Evolutionary conservation across 495 filamentous ascomycete species (phyloP).

Genomic region (Lepraria neglecta): DNA sequence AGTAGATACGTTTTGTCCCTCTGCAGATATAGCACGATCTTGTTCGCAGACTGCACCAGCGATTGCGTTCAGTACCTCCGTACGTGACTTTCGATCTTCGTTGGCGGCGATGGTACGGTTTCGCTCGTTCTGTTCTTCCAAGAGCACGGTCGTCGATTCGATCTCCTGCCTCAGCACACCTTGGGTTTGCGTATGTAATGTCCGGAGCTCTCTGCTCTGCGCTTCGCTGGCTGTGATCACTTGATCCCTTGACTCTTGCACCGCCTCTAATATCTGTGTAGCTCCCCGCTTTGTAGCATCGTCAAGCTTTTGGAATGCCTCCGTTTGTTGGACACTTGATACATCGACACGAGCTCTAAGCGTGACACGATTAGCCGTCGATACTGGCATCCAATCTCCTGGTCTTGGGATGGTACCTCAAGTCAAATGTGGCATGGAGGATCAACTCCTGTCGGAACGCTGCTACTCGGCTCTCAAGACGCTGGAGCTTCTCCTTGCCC

Average conservation of each 20-base stretch:
- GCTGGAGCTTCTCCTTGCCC: conserved; percentile 1
- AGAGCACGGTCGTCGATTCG: not conserved
- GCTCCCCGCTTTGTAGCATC: not conserved
- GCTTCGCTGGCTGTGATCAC: not conserved
- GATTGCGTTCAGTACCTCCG: not conserved
- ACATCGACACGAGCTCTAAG: not conserved
- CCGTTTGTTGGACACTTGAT: not conserved
- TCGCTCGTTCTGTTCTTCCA: not conserved
- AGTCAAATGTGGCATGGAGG: not conserved
- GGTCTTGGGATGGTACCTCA: not conserved
- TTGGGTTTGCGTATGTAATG: not conserved
- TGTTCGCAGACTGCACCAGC: not conserved
- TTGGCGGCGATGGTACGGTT: not conserved
- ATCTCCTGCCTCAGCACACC: not conserved
- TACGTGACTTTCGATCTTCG: not conserved
- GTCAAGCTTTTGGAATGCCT: conserved; percentile 5
- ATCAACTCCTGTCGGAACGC: conserved; percentile 3
- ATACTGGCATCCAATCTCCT: not conserved
- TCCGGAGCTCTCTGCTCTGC: not conserved
- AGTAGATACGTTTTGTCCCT: not conserved
- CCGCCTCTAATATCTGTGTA: not conserved
- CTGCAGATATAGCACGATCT: not conserved
- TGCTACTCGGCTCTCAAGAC: not conserved
- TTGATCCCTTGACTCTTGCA: not conserved
- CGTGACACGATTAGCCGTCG: not conserved